Evolutionary conservation across 2,329 filamentous ascomycete species (phyloP).

Genomic region (Xylaria sp.): DNA sequence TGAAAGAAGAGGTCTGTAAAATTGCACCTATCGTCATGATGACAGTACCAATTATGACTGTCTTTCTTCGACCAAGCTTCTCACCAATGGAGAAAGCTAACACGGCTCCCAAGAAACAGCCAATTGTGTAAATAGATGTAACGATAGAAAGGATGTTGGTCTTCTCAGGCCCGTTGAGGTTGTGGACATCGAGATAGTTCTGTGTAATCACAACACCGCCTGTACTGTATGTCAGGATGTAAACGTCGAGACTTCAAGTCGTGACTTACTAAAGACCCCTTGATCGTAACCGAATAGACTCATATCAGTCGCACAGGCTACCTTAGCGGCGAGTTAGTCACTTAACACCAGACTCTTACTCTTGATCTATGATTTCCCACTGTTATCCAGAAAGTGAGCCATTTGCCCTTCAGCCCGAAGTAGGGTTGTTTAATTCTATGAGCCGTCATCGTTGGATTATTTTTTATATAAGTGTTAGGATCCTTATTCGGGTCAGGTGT

Average conservation of each 20-base stretch:
- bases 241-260: background rate
- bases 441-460: constrained; percentile 36
- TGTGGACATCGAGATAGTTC: constrained; percentile 61
- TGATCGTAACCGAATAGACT: constrained; percentile 57
- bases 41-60: constrained; percentile 55
- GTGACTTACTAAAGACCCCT: constrained; percentile 54
- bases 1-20: constrained; percentile 47
- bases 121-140: constrained; percentile 58
- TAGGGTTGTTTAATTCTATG: constrained; percentile 43
- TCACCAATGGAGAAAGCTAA: constrained; percentile 57
- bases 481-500: background rate
- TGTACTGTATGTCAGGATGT: constrained; percentile 2
- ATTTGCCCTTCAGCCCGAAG: constrained; percentile 46
- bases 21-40: constrained; percentile 54
- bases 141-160: constrained; percentile 55
- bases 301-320: constrained; percentile 48
- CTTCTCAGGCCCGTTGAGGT: constrained; percentile 55
- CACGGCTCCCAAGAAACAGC: constrained; percentile 57
- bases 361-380: constrained; percentile 19
- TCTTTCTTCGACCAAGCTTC: constrained; percentile 56
- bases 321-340: constrained; percentile 29
- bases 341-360: background rate
- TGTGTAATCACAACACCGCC: constrained; percentile 64
- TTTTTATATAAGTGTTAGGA: background rate
- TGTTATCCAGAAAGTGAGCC: constrained; percentile 49